Evolutionary conservation across 352 stramenopile genomes (phyloP).

Genomic region (Phytophthora ramorum): DNA sequence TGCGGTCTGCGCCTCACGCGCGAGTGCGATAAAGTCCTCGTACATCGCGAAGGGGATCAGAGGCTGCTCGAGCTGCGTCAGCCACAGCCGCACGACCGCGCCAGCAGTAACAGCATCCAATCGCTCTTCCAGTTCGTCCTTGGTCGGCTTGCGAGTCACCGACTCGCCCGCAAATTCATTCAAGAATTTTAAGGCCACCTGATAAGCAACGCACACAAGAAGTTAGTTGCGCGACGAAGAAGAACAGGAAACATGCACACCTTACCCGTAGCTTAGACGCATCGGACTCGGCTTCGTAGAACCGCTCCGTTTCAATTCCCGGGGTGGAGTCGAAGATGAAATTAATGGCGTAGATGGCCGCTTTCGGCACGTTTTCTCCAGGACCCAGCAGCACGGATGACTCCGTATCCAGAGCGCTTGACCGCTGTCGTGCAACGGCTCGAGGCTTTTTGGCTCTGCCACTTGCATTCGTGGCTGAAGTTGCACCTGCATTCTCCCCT

Average conservation of each 20-base stretch:
- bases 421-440: constrained; percentile 41
- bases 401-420: constrained; percentile 56
- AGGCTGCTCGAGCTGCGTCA: constrained; percentile 71
- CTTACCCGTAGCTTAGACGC: constrained; percentile 61
- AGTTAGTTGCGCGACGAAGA: not conserved
- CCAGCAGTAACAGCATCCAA: constrained; percentile 68
- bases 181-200: constrained; percentile 60
- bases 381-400: constrained; percentile 48
- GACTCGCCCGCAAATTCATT: constrained; percentile 60
- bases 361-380: constrained; percentile 59
- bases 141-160: constrained; percentile 50
- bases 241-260: not conserved
- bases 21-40: constrained; percentile 60
- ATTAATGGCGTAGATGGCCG: constrained; percentile 70
- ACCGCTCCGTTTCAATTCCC: constrained; percentile 76
- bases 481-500: constrained; percentile 12
- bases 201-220: constrained; percentile 6
- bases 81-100: constrained; percentile 68
- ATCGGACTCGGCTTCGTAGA: constrained; percentile 71
- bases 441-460: constrained; percentile 38
- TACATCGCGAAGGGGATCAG: constrained; percentile 73
- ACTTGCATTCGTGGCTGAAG: constrained; percentile 22
- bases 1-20: constrained; percentile 42
- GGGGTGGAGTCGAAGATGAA: constrained; percentile 86
- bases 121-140: constrained; percentile 64